phyloP scores from a whole-genome alignment of 768 basidiomycete genomes.

The Collybia mongolica region DNA sequence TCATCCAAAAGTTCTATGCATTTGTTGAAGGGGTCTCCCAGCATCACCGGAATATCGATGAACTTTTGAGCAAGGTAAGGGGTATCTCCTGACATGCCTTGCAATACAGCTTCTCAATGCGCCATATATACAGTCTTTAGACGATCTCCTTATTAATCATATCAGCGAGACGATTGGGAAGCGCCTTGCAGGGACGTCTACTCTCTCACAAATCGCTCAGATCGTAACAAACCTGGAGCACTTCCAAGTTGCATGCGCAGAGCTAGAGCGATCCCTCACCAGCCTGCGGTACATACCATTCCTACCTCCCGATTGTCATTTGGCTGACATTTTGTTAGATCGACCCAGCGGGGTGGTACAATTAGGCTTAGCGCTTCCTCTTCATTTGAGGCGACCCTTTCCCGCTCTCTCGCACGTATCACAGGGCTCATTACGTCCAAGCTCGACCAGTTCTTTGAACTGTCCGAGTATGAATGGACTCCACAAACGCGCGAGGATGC shows the following conservation, averaged over 20 bases:
- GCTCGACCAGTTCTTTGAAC: constrained; percentile 92
- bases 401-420: constrained; percentile 72
- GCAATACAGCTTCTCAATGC: not conserved
- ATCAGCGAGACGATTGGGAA: constrained; percentile 76
- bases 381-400: constrained; percentile 70
- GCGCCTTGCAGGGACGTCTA: constrained; percentile 72
- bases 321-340: constrained; percentile 39
- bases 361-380: constrained; percentile 63
- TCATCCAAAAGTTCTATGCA: constrained; percentile 93
- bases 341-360: constrained; percentile 79
- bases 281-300: constrained; percentile 61
- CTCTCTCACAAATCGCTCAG: constrained; percentile 88
- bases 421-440: constrained; percentile 84
- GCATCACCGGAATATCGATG: constrained; percentile 89
- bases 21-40: constrained; percentile 95
- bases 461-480: constrained; percentile 95
- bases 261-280: constrained; percentile 83
- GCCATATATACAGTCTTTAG: constrained; percentile 63
- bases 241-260: constrained; percentile 80
- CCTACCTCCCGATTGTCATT: not conserved
- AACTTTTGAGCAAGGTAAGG: constrained; percentile 80
- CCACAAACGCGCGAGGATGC: constrained; percentile 66
- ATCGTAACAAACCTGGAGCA: constrained; percentile 92
- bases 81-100: not conserved
- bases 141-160: constrained; percentile 72